phyloP scores from a whole-genome alignment of 768 basidiomycete species.

The Fomitopsis serialis region DNA sequence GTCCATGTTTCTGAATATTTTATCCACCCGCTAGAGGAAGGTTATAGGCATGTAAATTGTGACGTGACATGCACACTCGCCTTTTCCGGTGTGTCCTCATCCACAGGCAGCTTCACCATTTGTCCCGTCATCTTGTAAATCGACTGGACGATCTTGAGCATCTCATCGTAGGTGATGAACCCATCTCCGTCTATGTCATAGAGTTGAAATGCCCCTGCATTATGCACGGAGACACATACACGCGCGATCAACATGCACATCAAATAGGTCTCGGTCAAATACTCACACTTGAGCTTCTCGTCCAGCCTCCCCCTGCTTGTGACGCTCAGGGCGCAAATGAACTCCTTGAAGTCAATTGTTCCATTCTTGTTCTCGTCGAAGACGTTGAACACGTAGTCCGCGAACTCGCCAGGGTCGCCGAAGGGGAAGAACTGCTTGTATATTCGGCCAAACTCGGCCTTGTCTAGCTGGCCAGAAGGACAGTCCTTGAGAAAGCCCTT shows the following conservation, averaged over 20 bases:
- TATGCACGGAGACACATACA: neutral
- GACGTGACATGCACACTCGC: constrained; percentile 30
- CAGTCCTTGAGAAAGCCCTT: constrained; percentile 99
- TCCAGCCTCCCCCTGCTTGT: constrained; percentile 91
- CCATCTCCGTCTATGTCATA: constrained; percentile 99
- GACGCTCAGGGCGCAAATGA: constrained; percentile 95
- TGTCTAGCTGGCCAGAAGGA: constrained; percentile 94
- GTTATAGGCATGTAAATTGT: neutral
- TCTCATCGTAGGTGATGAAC: constrained; percentile 96
- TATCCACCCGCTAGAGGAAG: constrained; percentile 82
- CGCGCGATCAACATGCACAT: neutral
- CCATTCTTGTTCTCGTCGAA: constrained; percentile 94
- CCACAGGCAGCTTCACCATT: constrained; percentile 97
- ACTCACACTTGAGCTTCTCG: constrained; percentile 96
- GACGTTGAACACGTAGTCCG: constrained; percentile 98
- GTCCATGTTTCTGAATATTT: constrained; percentile 98
- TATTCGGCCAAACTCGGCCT: constrained; percentile 92
- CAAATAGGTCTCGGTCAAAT: neutral
- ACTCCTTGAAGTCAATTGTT: constrained; percentile 98
- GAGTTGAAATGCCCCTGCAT: constrained; percentile 95
- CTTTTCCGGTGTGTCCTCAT: constrained; percentile 99
- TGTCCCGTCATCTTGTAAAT: constrained; percentile 99
- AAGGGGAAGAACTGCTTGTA: constrained; percentile 99
- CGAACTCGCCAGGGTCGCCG: constrained; percentile 94
- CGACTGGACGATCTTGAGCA: constrained; percentile 95